These are phyloP conservation scores for Talinum fruticosum DNA, from an alignment of 148 eudicot species.

Conservation along the genomic window DNA sequence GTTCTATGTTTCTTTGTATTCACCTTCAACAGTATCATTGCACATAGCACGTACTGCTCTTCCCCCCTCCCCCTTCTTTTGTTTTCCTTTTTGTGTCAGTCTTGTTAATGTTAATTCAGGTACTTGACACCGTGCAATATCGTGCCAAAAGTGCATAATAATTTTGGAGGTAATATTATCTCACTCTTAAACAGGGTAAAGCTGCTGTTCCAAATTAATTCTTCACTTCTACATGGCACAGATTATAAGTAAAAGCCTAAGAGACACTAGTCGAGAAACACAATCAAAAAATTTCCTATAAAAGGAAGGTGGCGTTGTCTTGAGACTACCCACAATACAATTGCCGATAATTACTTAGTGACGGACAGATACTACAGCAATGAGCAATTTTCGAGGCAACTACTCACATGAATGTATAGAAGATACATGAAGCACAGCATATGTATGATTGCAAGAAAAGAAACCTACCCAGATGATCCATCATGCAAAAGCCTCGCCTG, in stretches of 20 bases:
- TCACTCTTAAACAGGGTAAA: too few species aligned
- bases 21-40: background rate
- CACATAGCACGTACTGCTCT: background rate
- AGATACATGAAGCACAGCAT: background rate
- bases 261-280: background rate
- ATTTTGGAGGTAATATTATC: too few species aligned
- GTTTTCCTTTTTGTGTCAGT: too few species aligned
- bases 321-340: background rate
- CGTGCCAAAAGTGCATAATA: too few species aligned
- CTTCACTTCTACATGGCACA: background rate
- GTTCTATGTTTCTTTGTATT: too few species aligned
- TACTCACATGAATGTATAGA: background rate
- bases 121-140: too few species aligned
- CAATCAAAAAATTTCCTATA: background rate
- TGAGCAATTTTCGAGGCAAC: background rate
- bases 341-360: background rate
- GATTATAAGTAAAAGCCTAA: background rate
- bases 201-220: too few species aligned
- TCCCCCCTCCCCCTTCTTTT: background rate
- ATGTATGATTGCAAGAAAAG: background rate
- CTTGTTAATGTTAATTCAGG: background rate
- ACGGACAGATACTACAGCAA: background rate
- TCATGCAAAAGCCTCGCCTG: conserved; percentile 74
- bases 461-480: conserved; percentile 64
- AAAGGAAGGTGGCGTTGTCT: background rate